Evolutionary conservation across 352 stramenopile species (phyloP), one percentile per base, ranked within the genome.

Genomic region (Globisporangium radiosum): DNA sequence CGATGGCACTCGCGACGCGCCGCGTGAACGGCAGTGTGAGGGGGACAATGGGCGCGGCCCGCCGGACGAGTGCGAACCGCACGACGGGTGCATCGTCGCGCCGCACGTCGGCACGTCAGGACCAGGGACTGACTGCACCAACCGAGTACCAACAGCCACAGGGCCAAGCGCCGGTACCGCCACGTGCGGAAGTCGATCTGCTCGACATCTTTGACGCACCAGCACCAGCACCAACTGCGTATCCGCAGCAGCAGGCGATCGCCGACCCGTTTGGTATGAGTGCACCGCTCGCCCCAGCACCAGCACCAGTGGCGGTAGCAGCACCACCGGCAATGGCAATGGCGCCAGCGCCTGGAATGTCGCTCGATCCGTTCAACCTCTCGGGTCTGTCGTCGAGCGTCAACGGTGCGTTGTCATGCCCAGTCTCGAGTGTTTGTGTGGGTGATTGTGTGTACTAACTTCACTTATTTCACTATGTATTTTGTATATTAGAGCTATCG

Each of bases 181-280:
- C 73, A 33, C 81, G 76, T 50, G 75, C 85, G 2, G 78, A 92
- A 65, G 75, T 94, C 48, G 87, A 95, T 57, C 66, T 95, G 60
- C 66, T 95, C 8, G 85, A 92, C 56, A 93, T 95, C 54, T 94
- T 94, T 57, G 84, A 92, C 37, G 70, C 81, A 0, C 70, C 78
- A 48, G 62, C 71, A 8, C 73, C 75, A 65, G 55, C 70, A 68
- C 44, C 53, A 56, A 60, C 45, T 64, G 10, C 64, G 36, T 72
- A 74, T 42, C 55, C 49, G 43, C 54, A 52, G 36, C 73, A 75
- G 52, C 70, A 67, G 44, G 66, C 65, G 8, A 66, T 63, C 33
- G 52, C 55, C 1, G 83, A 93, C 53, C 81, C 84, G 47, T 93
- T 95, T 62, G 78, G 75, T 37, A 76, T 90, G 56, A 56, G 76